Percentiles rank a stretch among this genome's conserved stretches.
These are phyloP conservation scores for Zygosaccharomyces sapae DNA, from an alignment of 1,139 yeast genomes.

Conservation along the genomic window DNA sequence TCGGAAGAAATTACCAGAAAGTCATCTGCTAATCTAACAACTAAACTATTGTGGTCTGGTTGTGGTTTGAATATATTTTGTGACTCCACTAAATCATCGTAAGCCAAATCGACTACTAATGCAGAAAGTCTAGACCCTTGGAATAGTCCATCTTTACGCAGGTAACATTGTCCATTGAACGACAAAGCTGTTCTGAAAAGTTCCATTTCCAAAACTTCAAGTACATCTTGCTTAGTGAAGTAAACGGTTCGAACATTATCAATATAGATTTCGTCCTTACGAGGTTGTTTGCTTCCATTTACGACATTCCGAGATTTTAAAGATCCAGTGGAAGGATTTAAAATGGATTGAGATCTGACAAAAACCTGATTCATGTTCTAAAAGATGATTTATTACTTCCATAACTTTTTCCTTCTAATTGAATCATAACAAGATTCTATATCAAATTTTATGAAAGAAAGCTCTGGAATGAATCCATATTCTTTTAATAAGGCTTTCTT, in stretches of 20 bases:
- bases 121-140: constrained; percentile 85
- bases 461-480: constrained; percentile 35
- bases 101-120: constrained; percentile 68
- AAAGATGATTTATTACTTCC: constrained; percentile 22
- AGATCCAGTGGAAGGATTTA: constrained; percentile 20
- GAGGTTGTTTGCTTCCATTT: constrained; percentile 20
- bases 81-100: constrained; percentile 56
- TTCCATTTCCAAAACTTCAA: constrained; percentile 40
- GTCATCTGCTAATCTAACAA: constrained; percentile 80
- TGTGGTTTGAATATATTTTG: constrained; percentile 38
- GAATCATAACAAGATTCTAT: constrained; percentile 76
- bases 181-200: constrained; percentile 41
- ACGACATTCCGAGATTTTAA: constrained; percentile 19
- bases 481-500: constrained; percentile 26
- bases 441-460: constrained; percentile 69
- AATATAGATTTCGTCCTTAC: constrained; percentile 17
- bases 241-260: constrained; percentile 25
- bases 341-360: constrained; percentile 22
- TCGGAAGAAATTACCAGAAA: constrained; percentile 62
- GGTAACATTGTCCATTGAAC: constrained; percentile 38
- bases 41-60: constrained; percentile 34
- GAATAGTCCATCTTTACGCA: constrained; percentile 65
- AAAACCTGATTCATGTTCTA: constrained; percentile 23
- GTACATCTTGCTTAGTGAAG: constrained; percentile 35
- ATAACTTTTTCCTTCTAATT: constrained; percentile 52